A percentile compares a stretch with the other conserved stretches of the same genome.
These are phyloP conservation scores for Fusarium nisikadoi DNA, from an alignment of 2,329 filamentous ascomycete species.

Conservation along the genomic window DNA sequence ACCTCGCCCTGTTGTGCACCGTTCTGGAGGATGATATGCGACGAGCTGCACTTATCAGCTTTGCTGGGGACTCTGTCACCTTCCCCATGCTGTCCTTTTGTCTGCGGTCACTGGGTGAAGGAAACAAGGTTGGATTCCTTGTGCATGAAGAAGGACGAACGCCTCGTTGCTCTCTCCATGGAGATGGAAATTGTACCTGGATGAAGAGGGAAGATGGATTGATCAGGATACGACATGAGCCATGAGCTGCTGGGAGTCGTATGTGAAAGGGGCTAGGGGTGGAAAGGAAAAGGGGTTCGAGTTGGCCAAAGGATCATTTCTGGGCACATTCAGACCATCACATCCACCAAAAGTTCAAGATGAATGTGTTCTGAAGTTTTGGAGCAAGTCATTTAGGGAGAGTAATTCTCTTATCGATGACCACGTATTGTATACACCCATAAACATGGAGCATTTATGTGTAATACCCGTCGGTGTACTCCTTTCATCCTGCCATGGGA, in stretches of 20 bases:
- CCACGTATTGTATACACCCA: too few relatives aligned
- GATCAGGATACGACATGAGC: background rate
- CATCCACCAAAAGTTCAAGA: too few relatives aligned
- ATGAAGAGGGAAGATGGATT: background rate
- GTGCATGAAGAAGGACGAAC: background rate
- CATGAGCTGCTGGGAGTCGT: background rate
- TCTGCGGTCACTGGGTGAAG: background rate
- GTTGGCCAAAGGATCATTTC: too few relatives aligned
- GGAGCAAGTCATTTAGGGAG: background rate
- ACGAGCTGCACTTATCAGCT: background rate
- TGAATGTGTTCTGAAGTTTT: background rate
- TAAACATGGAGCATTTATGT: too few relatives aligned
- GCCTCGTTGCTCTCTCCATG: background rate
- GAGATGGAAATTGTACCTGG: background rate
- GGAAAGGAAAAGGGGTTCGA: fast-evolving
- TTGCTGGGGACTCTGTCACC: background rate
- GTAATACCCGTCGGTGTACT: too few relatives aligned
- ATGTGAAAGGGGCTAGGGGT: background rate
- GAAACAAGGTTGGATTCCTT: background rate
- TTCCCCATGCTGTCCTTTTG: background rate
- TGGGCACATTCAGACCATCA: fast-evolving
- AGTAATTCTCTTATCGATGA: background rate
- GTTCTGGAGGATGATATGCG: background rate
- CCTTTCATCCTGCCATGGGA: too few relatives aligned
- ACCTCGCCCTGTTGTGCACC: background rate